These are phyloP conservation scores for Leersia perrieri DNA, from an alignment of 176 grass and related monocot species.

Conservation along the genomic window DNA sequence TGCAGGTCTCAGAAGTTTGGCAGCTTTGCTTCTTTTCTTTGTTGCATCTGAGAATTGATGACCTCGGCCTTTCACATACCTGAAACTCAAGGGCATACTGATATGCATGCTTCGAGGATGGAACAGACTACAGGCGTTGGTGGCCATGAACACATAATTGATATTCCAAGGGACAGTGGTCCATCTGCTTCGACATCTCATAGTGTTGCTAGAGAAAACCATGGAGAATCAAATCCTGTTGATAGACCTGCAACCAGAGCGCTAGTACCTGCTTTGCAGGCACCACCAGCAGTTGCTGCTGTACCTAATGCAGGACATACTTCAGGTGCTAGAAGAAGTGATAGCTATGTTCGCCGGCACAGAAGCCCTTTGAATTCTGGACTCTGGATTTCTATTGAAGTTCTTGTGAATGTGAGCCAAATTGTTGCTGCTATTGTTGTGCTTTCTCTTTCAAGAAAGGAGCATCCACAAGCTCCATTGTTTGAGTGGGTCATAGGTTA, in stretches of 20 bases:
- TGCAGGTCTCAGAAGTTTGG: background rate
- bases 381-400: constrained; percentile 93
- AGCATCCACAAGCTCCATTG: constrained; percentile 75
- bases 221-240: constrained; percentile 37
- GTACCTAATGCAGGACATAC: constrained; percentile 45
- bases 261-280: constrained; percentile 44
- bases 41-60: constrained; percentile 21
- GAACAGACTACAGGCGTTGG: constrained; percentile 42
- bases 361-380: constrained; percentile 96
- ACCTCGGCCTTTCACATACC: background rate
- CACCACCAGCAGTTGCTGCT: constrained; percentile 41
- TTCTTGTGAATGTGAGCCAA: constrained; percentile 88
- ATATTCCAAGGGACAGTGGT: constrained; percentile 57
- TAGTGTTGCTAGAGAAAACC: constrained; percentile 42
- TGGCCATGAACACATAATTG: constrained; percentile 64
- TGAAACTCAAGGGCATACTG: constrained; percentile 29
- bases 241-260: constrained; percentile 54
- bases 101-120: constrained; percentile 38
- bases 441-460: constrained; percentile 74
- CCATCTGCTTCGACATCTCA: constrained; percentile 38
- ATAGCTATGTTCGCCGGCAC: constrained; percentile 51
- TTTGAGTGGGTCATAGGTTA: constrained; percentile 95
- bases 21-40: constrained; percentile 19
- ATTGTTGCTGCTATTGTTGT: constrained; percentile 83
- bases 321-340: constrained; percentile 56